Conservation (phyloP, 2,329 filamentous ascomycete species). For the Thelonectria rubi region DNA sequence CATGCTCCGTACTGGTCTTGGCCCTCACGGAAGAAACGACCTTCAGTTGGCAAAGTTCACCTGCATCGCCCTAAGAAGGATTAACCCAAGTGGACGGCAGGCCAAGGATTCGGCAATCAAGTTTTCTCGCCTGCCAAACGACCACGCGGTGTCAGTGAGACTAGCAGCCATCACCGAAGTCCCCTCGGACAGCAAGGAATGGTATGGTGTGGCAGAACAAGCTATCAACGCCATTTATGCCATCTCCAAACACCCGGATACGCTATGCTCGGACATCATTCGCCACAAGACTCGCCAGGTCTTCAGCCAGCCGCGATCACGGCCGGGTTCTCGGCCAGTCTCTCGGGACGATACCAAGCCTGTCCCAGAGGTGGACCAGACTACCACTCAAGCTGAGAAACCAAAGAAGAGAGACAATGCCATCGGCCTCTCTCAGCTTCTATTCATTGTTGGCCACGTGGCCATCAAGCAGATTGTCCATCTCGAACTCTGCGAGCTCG, state of each 20-base stretch:
- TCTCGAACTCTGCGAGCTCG: slow-evolving; percentile 93
- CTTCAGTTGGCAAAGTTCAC: slow-evolving; percentile 93
- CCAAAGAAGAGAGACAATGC: slow-evolving; percentile 72
- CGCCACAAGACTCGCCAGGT: slow-evolving; percentile 86
- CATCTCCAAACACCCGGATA: slow-evolving; percentile 92
- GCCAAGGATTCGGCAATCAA: slow-evolving; percentile 75
- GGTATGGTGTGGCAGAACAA: slow-evolving; percentile 95
- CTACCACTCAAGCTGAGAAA: slow-evolving; percentile 50
- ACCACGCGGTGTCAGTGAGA: slow-evolving; percentile 85
- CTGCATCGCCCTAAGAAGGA: slow-evolving; percentile 89
- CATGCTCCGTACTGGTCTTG: slow-evolving; percentile 90
- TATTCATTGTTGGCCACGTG: slow-evolving; percentile 95
- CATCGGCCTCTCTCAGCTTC: slow-evolving; percentile 83
- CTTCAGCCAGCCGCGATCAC: slow-evolving; percentile 62
- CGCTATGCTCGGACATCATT: slow-evolving; percentile 89
- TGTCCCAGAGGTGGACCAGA: slow-evolving; percentile 44
- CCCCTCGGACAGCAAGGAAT: slow-evolving; percentile 89
- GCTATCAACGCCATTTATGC: slow-evolving; percentile 95
- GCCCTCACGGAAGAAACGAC: slow-evolving; percentile 80
- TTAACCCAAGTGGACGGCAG: slow-evolving; percentile 85
- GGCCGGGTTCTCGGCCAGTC: slow-evolving; percentile 54
- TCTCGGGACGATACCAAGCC: slow-evolving; percentile 56
- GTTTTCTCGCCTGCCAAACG: slow-evolving; percentile 85
- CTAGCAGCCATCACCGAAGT: slow-evolving; percentile 88
- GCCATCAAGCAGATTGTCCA: slow-evolving; percentile 99